phyloP scores from a whole-genome alignment of 202 grass and related monocot species.

The Hordeum pubiflorum region DNA sequence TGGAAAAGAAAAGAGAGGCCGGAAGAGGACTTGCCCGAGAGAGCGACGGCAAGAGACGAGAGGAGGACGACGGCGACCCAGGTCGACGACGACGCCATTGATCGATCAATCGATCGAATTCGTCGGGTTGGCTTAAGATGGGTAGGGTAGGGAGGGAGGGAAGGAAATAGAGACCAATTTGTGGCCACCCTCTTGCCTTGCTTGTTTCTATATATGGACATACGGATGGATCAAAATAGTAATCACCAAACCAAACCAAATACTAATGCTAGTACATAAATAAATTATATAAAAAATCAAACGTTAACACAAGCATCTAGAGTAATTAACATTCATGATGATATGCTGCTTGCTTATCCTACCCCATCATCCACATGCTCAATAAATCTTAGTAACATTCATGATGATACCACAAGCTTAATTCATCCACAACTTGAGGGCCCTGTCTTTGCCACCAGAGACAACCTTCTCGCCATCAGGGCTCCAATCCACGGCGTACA shows the following conservation, averaged over 20 bases:
- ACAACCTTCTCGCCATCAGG: conserved; percentile 92
- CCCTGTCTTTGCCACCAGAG: conserved; percentile 83
- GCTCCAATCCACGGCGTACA: conserved; percentile 86
- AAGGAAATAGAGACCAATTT: background rate
- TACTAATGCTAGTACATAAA: too few species aligned
- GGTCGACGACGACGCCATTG: background rate
- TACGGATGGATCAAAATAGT: background rate
- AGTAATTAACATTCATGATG: too few species aligned
- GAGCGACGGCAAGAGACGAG: background rate
- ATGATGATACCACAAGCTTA: background rate
- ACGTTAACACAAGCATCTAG: background rate
- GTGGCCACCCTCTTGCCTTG: background rate
- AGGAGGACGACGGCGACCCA: background rate
- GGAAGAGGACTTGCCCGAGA: background rate
- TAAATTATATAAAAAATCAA: too few species aligned
- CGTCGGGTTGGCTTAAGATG: too few species aligned
- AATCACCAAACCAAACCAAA: too few species aligned
- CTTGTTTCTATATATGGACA: background rate
- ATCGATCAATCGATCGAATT: background rate
- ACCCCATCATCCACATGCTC: background rate
- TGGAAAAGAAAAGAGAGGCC: too few species aligned
- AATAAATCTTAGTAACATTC: background rate
- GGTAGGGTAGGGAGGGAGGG: background rate
- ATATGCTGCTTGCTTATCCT: too few species aligned
- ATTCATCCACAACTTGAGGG: conserved; percentile 89